Conservation (phyloP, 2,329 filamentous ascomycete species). For the Colletotrichum truncatum region DNA sequence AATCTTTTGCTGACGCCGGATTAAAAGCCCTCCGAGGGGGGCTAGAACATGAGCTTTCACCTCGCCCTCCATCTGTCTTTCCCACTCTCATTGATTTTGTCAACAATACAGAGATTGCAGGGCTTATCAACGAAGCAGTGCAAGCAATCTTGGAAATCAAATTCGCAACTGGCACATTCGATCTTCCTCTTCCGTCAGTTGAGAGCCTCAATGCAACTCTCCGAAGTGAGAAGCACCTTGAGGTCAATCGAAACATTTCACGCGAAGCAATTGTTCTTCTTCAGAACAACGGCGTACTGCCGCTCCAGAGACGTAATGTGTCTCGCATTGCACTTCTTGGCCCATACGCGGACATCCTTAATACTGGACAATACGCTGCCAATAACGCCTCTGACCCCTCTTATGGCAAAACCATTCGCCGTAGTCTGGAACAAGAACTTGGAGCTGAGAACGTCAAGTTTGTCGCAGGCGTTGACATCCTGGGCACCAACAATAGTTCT, state of each 20-base stretch:
- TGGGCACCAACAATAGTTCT: slow-evolving; percentile 31
- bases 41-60: slow-evolving; percentile 39
- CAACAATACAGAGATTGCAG: slow-evolving; percentile 34
- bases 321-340: slow-evolving; percentile 32
- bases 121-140: slow-evolving; percentile 37
- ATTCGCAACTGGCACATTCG: slow-evolving; percentile 39
- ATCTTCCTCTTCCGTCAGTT: slow-evolving; percentile 35
- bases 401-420: slow-evolving; percentile 33
- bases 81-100: slow-evolving; percentile 33
- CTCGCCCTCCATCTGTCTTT: slow-evolving; percentile 34
- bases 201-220: slow-evolving; percentile 28
- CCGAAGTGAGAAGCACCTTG: slow-evolving; percentile 28
- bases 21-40: slow-evolving; percentile 38
- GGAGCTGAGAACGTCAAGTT: slow-evolving; percentile 34
- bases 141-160: slow-evolving; percentile 40
- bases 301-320: slow-evolving; percentile 2
- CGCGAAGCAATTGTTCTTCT: slow-evolving; percentile 35
- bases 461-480: slow-evolving; percentile 27
- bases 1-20: slow-evolving; percentile 37
- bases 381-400: slow-evolving; percentile 32
- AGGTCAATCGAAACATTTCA: slow-evolving; percentile 32
- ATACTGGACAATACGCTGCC: slow-evolving; percentile 33
- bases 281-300: slow-evolving; percentile 33
- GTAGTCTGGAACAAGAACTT: slow-evolving; percentile 31
- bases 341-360: slow-evolving; percentile 34